Percentiles rank a stretch among this genome's conserved stretches.
phyloP scores from a whole-genome alignment of 73 alveolate species.

The Urostyla sp. region DNA sequence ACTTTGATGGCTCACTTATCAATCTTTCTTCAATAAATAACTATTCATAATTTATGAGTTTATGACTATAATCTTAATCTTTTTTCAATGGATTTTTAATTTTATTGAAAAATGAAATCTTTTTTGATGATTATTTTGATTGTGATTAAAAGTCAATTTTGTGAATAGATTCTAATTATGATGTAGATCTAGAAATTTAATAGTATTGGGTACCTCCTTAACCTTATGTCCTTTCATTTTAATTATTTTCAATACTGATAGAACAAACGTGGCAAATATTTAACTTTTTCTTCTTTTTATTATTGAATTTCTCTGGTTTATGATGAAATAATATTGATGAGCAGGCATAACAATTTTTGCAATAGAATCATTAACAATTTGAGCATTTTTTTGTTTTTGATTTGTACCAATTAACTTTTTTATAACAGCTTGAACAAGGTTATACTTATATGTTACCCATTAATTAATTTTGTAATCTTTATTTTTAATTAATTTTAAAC shows the following conservation, averaged over 20 bases:
- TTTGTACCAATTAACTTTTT: constrained; percentile 3
- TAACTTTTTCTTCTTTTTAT: too few relatives aligned
- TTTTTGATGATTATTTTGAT: not conserved
- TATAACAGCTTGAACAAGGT: constrained; percentile 22
- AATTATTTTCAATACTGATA: constrained; percentile 29
- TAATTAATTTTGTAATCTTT: not conserved
- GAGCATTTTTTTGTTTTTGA: constrained; percentile 1
- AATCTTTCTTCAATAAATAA: not conserved
- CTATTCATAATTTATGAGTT: not conserved
- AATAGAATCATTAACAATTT: constrained; percentile 20
- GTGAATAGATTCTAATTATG: not conserved
- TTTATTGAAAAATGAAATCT: not conserved
- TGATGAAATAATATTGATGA: not conserved
- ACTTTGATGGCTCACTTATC: constrained; percentile 37
- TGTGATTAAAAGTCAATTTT: not conserved
- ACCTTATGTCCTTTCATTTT: not conserved
- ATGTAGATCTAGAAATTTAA: not conserved
- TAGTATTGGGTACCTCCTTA: not conserved
- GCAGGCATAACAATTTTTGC: constrained; percentile 31
- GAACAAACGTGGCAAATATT: constrained; percentile 52
- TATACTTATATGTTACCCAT: constrained; percentile 23
- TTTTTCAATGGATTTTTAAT: not conserved
- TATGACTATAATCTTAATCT: not conserved
- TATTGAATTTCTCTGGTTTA: not conserved
- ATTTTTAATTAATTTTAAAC: too few relatives aligned